phyloP scores from a whole-genome alignment of 1,139 yeast species.

The Candida glucosophila region DNA sequence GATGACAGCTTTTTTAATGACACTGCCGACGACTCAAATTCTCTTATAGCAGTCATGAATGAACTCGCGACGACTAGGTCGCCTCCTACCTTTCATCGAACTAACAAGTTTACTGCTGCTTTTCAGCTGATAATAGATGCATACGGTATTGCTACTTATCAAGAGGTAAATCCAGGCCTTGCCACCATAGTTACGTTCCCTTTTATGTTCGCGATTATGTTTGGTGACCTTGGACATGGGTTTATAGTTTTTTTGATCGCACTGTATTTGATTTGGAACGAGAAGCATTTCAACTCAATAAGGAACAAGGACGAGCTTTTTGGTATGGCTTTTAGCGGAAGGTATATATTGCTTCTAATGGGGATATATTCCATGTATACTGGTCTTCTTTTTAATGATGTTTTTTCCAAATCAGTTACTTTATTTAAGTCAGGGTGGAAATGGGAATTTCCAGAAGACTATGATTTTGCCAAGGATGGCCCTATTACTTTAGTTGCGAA shows the following conservation, averaged over 20 bases:
- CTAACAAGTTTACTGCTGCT: slow-evolving; percentile 86
- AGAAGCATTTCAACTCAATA: slow-evolving; percentile 52
- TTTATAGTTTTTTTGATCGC: slow-evolving; percentile 71
- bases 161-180: slow-evolving; percentile 92
- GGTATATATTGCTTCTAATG: slow-evolving; percentile 85
- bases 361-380: slow-evolving; percentile 91
- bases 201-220: slow-evolving; percentile 98
- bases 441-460: slow-evolving; percentile 63
- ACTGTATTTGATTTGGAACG: slow-evolving; percentile 59
- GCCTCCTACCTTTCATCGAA: slow-evolving; percentile 90
- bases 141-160: slow-evolving; percentile 88
- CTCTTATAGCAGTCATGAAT: slow-evolving; percentile 55
- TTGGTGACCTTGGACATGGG: slow-evolving; percentile 98
- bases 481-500: slow-evolving; percentile 47
- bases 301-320: slow-evolving; percentile 83
- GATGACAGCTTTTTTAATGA: slow-evolving; percentile 34
- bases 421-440: slow-evolving; percentile 83
- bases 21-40: slow-evolving; percentile 18
- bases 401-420: slow-evolving; percentile 85
- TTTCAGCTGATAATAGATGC: slow-evolving; percentile 93
- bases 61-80: slow-evolving; percentile 71
- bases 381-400: slow-evolving; percentile 86
- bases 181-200: slow-evolving; percentile 96
- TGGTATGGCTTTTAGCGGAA: slow-evolving; percentile 91
- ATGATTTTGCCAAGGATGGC: slow-evolving; percentile 48